Percentiles rank a stretch among this genome's conserved stretches.
These are phyloP conservation scores for Trichoderma atroviride DNA, from an alignment of 2,329 filamentous ascomycete genomes.

Conservation along the genomic window DNA sequence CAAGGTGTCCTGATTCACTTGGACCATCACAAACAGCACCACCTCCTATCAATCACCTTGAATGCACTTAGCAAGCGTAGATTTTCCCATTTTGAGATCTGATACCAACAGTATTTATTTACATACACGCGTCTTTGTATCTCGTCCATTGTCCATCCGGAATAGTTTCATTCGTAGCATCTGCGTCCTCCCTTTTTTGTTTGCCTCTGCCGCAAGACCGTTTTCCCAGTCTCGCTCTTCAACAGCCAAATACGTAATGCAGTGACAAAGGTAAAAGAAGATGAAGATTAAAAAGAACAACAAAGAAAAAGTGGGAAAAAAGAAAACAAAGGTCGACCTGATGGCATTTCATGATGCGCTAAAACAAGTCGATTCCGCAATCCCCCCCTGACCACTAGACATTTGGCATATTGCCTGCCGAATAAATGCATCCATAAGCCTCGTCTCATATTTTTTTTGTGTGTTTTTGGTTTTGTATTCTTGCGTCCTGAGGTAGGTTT, in stretches of 20 bases:
- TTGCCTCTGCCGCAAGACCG: background rate
- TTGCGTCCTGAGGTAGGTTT: background rate
- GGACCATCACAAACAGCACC: background rate
- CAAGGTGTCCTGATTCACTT: background rate
- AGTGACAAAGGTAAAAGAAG: background rate
- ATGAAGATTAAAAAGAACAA: background rate
- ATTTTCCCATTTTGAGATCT: conserved; percentile 8
- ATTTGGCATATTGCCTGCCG: conserved; percentile 7
- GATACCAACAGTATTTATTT: conserved; percentile 23
- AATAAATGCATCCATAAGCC: background rate
- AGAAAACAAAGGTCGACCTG: background rate
- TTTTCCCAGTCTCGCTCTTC: conserved; percentile 1
- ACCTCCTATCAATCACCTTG: background rate
- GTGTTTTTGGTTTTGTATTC: background rate
- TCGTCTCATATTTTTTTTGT: background rate
- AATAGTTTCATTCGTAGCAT: conserved; percentile 7
- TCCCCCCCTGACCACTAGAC: background rate
- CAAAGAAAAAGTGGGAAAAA: background rate
- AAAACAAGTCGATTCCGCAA: background rate
- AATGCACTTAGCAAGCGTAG: conserved; percentile 8
- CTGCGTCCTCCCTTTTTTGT: conserved; percentile 13
- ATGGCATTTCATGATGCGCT: background rate
- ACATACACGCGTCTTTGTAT: conserved; percentile 11
- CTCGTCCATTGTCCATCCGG: background rate
- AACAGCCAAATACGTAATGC: background rate